These are phyloP conservation scores for Bolboschoenoplectus hybrid DNA, from an alignment of 202 grass and related monocot genomes.

Conservation along the genomic window DNA sequence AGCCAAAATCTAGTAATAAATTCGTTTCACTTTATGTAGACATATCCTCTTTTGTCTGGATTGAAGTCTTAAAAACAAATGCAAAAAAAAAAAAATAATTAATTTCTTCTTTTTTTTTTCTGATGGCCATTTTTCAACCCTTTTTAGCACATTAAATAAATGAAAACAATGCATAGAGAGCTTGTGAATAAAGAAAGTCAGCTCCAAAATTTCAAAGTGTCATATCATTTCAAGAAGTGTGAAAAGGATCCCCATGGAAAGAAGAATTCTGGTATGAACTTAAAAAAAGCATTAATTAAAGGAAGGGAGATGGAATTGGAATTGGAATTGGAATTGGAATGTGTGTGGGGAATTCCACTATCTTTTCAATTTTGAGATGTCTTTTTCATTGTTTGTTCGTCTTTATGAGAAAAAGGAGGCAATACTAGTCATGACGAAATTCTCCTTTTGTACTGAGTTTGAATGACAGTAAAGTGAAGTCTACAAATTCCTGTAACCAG, in stretches of 20 bases:
- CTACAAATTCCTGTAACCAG: not conserved
- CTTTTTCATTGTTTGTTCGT: conserved; percentile 22
- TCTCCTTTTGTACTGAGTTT: not conserved
- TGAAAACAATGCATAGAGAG: not conserved
- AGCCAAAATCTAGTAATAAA: not conserved
- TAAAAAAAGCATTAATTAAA: not conserved
- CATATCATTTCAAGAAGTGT: conserved; percentile 14
- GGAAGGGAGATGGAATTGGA: not conserved
- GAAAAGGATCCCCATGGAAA: conserved; percentile 15
- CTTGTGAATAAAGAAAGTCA: not conserved
- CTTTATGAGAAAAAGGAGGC: conserved; percentile 19
- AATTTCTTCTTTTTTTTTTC: conserved; percentile 7
- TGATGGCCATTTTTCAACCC: conserved; percentile 12
- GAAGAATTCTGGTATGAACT: conserved; percentile 10
- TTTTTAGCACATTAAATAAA: not conserved
- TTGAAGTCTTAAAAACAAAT: not conserved
- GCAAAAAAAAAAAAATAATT: not conserved
- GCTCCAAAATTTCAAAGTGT: conserved; percentile 12
- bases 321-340: not conserved
- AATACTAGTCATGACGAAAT: not conserved
- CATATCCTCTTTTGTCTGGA: not conserved
- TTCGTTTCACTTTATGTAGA: not conserved
- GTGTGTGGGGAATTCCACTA: conserved; percentile 21
- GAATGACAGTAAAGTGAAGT: not conserved
- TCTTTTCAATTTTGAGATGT: conserved; percentile 24